Conservation (phyloP, 176 grass and related monocot species). For the Pharus latifolius region DNA sequence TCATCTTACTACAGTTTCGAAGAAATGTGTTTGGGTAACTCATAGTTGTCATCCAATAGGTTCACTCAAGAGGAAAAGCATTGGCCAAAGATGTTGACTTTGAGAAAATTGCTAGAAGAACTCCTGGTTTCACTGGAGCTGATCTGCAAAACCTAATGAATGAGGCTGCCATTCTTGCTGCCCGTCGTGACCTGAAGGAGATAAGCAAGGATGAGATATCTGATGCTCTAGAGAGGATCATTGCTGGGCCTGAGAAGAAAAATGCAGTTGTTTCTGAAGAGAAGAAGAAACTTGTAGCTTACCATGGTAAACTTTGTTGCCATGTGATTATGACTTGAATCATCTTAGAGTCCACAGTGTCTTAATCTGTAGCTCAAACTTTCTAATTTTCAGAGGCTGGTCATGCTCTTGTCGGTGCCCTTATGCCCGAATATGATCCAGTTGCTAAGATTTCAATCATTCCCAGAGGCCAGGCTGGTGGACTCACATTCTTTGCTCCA, state of each 20-base stretch:
- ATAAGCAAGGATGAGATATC: constrained; percentile 99
- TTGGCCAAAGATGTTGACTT: constrained; percentile 93
- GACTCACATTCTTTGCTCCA: constrained; percentile 94
- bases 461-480: constrained; percentile 86
- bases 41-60: constrained; percentile 28
- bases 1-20: neutral
- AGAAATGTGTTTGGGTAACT: neutral
- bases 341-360: neutral
- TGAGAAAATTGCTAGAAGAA: constrained; percentile 91
- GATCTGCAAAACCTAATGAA: constrained; percentile 98
- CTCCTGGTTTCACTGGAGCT: constrained; percentile 95
- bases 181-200: constrained; percentile 93
- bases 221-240: constrained; percentile 96
- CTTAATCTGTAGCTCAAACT: constrained; percentile 14
- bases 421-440: constrained; percentile 97
- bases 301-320: constrained; percentile 57
- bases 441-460: constrained; percentile 99
- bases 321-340: neutral
- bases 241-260: constrained; percentile 98
- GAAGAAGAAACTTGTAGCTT: constrained; percentile 90
- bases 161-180: constrained; percentile 92
- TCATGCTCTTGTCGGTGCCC: constrained; percentile 86
- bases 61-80: constrained; percentile 93
- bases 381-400: constrained; percentile 60
- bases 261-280: constrained; percentile 94